Conservation (phyloP, 2,329 filamentous ascomycete genomes). For the Epichloe gansuensis region DNA sequence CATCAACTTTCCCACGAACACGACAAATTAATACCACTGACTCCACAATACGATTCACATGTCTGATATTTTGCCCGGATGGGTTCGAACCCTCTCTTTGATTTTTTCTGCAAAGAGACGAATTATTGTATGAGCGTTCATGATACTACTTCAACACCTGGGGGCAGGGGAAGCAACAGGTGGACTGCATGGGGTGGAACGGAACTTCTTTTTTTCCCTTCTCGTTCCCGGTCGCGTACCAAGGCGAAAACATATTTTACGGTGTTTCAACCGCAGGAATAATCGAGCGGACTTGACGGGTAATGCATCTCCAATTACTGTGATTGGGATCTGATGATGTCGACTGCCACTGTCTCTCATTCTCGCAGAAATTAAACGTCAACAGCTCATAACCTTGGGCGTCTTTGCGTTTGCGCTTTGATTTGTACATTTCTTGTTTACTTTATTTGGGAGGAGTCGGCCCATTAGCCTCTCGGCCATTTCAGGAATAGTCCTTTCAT, state of each 20-base stretch:
- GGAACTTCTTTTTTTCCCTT: neutral
- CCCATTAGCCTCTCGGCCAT: neutral
- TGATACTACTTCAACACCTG: conserved; percentile 11
- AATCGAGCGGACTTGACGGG: neutral
- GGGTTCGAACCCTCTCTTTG: conserved; percentile 9
- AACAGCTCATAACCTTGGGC: neutral
- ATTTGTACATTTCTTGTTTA: neutral
- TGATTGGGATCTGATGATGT: neutral
- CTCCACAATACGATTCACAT: conserved; percentile 10
- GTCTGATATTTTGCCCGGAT: conserved; percentile 13
- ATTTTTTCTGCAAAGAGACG: conserved; percentile 9
- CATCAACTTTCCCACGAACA: neutral
- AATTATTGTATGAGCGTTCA: conserved; percentile 15
- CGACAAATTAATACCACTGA: neutral
- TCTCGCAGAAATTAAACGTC: neutral
- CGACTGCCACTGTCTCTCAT: neutral
- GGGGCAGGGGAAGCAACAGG: neutral
- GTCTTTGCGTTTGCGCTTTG: neutral
- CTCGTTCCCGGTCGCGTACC: neutral
- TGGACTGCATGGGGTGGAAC: neutral
- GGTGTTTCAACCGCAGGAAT: neutral
- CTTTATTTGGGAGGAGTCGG: neutral
- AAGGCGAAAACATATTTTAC: neutral
- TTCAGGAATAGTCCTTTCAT: conserved; percentile 2
- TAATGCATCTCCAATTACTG: neutral